Evolutionary conservation across 1,284 basidiomycete species (phyloP), one percentile per base, ranked within the genome.

Genomic region (Tilletia caries): DNA sequence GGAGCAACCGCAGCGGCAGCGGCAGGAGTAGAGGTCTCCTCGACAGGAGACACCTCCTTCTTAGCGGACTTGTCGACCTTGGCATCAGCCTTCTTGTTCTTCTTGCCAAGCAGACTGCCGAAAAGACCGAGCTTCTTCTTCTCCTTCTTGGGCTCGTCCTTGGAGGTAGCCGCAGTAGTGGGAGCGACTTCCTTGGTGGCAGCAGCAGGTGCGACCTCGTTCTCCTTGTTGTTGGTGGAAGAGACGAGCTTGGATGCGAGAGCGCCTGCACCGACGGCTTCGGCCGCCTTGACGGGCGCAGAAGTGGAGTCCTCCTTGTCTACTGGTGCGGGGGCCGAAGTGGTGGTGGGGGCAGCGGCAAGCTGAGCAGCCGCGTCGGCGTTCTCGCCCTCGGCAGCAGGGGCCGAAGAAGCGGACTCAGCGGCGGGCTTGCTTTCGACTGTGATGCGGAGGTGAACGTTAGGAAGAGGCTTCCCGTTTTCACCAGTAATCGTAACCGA

Each of bases 21-120:
- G 52, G 52, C n/a, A 50, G 48, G 25, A 54, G 52, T n/a, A 23
- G 33, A 3, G 3, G 58, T 29, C 32, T 34, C 58, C 58, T 18
- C 34, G 29, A 29, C 29, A 60, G 32, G 1, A 33, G 32, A 6
- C 37, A 41, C 8, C 10, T 41, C 37, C 37, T 41, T 41, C 37
- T 41, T 41, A 10, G 58, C 58, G 23, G 13, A 27, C 58, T 62
- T 62, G 29, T 62, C 32, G 13, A 27, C 23, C 2, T 41, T 41
- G 37, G 37, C 37, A 15, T 41, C 37, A 15, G 37, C 58, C 15
- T 62, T 13, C 58, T 62, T 62, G 29, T 62, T 29, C 58, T 62
- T 62, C 58, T 62, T 62, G 58, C 58, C 15, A 6, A 62, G 20
- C 32, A 62, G 15, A 29, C 58, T 37, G 32, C 58, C 58, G 32